Base-by-base conservation (phyloP, 2,329 filamentous ascomycete genomes). In the Fusarium dimerum region DNA sequence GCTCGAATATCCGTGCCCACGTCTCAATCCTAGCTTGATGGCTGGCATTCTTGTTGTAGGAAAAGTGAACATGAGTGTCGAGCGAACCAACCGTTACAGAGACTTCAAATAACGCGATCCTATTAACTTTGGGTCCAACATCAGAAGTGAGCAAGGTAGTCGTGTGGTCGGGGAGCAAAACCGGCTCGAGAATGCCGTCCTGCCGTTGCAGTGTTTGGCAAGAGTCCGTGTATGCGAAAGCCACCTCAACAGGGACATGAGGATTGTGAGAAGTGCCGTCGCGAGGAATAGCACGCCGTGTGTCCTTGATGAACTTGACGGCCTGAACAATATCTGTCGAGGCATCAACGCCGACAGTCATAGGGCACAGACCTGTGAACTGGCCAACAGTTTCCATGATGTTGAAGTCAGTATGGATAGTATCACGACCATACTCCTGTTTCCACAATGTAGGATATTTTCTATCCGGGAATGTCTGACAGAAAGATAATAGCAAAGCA, bases 341-440 rank as follows among this genome's bases (percentile, higher is more conserved):
- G 3, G 71, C 67, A 2, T 77, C 73, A 1, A 76, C 61, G 9
- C 73, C 71, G 3, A 78, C 68, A 2, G 73, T 70, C 6, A 84
- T 69, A 0, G 82, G 82, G 45, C 76, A 81, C 12, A 85, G 68
- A 0, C 80, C 77, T 2, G 81, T 83, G 56, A 85, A 84, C 81
- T 81, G 85, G 2, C 82, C 83, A 0, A 85, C 80, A 0, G 82
- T 85, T 47, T 81, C 73, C 5, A 77, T 76, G 1, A 84, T 74
- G 64, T 85, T 79, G 12, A 79, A 69, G 15, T 77, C 75, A 1
- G 67, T 64, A 26, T 75, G 75, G 55, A 73, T 73, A 3, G 70
- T 64, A n/a, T 75, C 68, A 15, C 80, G 71, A 15, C 79, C 79
- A 38, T 77, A 73, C 53, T 81, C 78, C 55, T 80, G 77, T 48